Evolutionary conservation across 176 grass and related monocot genomes (phyloP), one percentile per base, ranked within the genome.

Genomic region (Themeda triandra): DNA sequence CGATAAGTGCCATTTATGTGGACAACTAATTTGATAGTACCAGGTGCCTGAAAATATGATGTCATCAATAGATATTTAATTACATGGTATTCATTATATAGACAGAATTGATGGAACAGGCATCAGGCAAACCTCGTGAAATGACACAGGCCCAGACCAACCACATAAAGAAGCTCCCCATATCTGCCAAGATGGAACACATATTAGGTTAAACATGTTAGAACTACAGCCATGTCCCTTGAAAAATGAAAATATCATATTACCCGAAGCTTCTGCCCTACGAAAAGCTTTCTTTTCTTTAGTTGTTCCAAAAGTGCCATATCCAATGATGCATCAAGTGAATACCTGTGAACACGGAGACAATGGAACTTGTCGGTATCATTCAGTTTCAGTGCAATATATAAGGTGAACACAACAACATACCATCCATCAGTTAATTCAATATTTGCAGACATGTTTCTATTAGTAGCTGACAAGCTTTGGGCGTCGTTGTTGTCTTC

Each of bases 241-340:
- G 73, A 65, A 62, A 79, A 85, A 31, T 74, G 40, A 63, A 88
- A 87, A 83, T 80, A 79, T 40, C 46, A 79, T 78, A 64, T 31
- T 95, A 98, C 96, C 93, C 89, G 89, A 89, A 98, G 91, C 82
- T 98, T 98, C 88, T 98, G 96, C 48, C 96, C 96, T 85, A 93
- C 23, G 76, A 89, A 95, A 84, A 98, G 87, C 83, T 98, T 98
- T 87, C 85, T 87, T 90, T 88, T 82, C 37, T 65, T 32, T 68
- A 98, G 75, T 54, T 89, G 85, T 87, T 90, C 91, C 80, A 89
- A 93, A 83, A 98, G 89, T 73, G 77, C 70, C 25, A 42, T 70
- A 90, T 98, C 96, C 75, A 95, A 84, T 39, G 83, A 88, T 44
- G 91, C 87, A n/a, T 90, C 87, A 17, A 98, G 66, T 73, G 93